Base-by-base conservation (phyloP, 805 yeast species). In the Suhomyces canberraensis region DNA sequence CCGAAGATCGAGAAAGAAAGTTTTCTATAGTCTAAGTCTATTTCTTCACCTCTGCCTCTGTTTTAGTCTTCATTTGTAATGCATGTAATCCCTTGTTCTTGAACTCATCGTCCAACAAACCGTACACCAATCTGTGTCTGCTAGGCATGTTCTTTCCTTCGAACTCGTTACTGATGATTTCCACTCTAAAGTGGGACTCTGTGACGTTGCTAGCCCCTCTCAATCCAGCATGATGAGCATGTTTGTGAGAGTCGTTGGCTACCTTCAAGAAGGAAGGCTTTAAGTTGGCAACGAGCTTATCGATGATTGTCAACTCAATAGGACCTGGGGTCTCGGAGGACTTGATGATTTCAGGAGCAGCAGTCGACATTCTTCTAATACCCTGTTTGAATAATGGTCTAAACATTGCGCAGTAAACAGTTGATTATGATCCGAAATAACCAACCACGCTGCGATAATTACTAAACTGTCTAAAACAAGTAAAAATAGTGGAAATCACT, bases 211-310 rank as follows among this genome's bases (percentile, higher is more conserved):
- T 47, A 7, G 90, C 87, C 3, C 82, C 88, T 36, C 79, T 73
- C 66, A 87, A 73, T 2, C 95, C 89, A 40, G 79, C 81, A 58
- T 91, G 98, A 46, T 86, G 90, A 2, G 89, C 78, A 60, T 91
- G 98, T 55, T 84, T 84, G 60, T 78, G 79, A 5, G 96, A 86
- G 60, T 91, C 97, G 56, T 91, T 91, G 40, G 66, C 67, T 4
- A 91, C 71, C 21, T 65, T 71, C 46, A 76, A 68, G 46, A 45
- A 58, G 7, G 54, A 51, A 16, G 78, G 95, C 45, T 63, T 51
- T 32, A 71, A 70, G 24, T 54, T 58, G 4, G 49, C 43, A 15
- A 56, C 45, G 19, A 81, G 50, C 45, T 78, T 79, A 2, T 54
- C 42, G 26, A 61, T 56, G 26, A 81, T 78, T 28, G 64, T 52